Conservation (phyloP, 176 grass and related monocot species). For the Dactylis glomerata region DNA sequence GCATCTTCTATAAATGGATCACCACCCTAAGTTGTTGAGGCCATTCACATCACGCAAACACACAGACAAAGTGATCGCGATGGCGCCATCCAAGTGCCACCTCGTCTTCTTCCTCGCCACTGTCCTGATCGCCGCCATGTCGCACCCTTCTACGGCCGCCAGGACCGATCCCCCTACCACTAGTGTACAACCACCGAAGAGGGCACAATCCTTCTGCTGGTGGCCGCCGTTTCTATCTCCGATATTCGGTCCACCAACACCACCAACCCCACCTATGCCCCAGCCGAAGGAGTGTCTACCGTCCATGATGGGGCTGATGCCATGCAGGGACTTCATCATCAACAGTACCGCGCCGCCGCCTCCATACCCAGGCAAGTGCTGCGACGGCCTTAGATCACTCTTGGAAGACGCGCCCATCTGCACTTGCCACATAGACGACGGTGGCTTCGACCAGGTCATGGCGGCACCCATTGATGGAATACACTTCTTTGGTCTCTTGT, state of each 20-base stretch:
- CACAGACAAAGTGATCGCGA: neutral
- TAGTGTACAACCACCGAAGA: neutral
- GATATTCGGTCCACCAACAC: neutral
- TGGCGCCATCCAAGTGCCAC: neutral
- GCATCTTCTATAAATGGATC: too few relatives aligned
- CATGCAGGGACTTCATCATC: conserved; percentile 30
- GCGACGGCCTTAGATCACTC: neutral
- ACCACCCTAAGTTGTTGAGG: neutral
- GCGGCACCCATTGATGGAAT: neutral
- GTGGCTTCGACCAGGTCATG: conserved; percentile 6
- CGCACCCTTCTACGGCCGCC: neutral
- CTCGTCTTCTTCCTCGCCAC: neutral
- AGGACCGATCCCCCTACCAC: neutral
- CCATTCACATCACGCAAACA: neutral
- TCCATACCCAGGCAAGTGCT: conserved; percentile 4
- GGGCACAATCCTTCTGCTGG: neutral
- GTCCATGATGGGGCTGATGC: conserved; percentile 9
- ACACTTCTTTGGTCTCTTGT: neutral
- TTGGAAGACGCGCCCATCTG: neutral
- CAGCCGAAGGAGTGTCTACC: neutral
- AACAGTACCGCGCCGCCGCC: neutral
- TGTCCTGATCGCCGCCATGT: neutral
- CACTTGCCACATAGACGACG: neutral
- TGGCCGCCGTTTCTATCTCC: neutral
- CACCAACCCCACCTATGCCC: neutral